phyloP scores from a whole-genome alignment of 1,284 basidiomycete genomes.

The Leccinum subrobustum region DNA sequence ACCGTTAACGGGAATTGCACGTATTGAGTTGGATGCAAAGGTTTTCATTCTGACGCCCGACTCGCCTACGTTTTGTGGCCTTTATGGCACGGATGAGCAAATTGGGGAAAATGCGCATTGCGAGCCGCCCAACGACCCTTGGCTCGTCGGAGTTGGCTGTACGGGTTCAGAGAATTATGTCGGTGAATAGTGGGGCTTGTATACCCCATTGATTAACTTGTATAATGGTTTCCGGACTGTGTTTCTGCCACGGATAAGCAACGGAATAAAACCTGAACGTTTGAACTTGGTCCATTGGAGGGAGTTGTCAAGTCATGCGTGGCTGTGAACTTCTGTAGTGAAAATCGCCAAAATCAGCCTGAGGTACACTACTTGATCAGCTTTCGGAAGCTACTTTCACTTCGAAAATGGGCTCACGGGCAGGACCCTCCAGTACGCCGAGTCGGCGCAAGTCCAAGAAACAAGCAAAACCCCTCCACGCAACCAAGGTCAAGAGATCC shows the following conservation, averaged over 20 bases:
- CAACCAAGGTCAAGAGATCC: slow-evolving; percentile 42
- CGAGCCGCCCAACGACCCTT: slow-evolving; percentile 18
- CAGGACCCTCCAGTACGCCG: slow-evolving; percentile 16
- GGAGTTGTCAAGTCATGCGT: too few species aligned
- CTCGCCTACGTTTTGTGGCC: slow-evolving; percentile 12
- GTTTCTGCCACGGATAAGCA: too few species aligned
- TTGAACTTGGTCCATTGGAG: too few species aligned
- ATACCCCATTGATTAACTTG: background rate
- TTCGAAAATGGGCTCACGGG: slow-evolving; percentile 18
- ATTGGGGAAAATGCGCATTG: slow-evolving; percentile 15
- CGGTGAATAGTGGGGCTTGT: slow-evolving; percentile 1
- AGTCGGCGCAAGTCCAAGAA: slow-evolving; percentile 21
- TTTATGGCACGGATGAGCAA: background rate
- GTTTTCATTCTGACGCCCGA: slow-evolving; percentile 4
- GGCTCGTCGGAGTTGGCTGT: slow-evolving; percentile 8
- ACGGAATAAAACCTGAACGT: too few species aligned
- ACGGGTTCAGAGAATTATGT: slow-evolving; percentile 20
- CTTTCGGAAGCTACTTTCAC: background rate
- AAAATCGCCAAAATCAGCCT: background rate
- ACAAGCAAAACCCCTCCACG: slow-evolving; percentile 11
- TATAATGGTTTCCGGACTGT: too few species aligned
- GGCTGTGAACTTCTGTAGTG: background rate
- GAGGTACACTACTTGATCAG: background rate
- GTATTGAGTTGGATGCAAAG: background rate
- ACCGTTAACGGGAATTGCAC: background rate